Conservation (phyloP, 2,329 filamentous ascomycete species). For the Claviceps cyperi region DNA sequence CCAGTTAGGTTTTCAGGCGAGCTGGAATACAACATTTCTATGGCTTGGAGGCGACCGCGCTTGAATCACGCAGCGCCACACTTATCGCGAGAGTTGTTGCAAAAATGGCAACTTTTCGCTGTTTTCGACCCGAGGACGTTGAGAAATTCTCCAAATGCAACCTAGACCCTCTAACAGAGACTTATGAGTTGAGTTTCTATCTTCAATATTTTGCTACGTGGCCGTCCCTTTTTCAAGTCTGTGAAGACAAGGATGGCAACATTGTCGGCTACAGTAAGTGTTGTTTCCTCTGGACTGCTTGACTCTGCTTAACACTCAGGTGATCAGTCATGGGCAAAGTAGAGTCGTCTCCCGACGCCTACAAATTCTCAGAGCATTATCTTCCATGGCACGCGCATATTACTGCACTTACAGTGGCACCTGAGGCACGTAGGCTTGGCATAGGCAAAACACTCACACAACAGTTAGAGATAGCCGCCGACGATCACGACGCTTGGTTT, state of each 20-base stretch:
- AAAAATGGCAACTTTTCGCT: constrained; percentile 68
- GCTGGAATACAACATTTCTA: not conserved
- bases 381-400: constrained; percentile 99
- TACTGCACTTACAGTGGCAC: constrained; percentile 85
- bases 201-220: constrained; percentile 91
- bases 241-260: constrained; percentile 72
- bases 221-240: constrained; percentile 87
- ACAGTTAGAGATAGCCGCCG: constrained; percentile 67
- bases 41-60: not conserved
- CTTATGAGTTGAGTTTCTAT: constrained; percentile 92
- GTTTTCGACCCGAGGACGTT: constrained; percentile 72
- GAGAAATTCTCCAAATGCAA: constrained; percentile 89
- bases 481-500: constrained; percentile 80
- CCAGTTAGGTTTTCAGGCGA: not conserved
- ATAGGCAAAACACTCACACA: constrained; percentile 74
- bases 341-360: constrained; percentile 67
- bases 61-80: not conserved
- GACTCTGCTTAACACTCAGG: constrained; percentile 12
- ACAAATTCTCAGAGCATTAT: constrained; percentile 69
- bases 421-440: constrained; percentile 69
- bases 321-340: constrained; percentile 89
- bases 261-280: constrained; percentile 83
- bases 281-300: constrained; percentile 1
- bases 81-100: not conserved
- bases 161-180: constrained; percentile 92